phyloP scores from a whole-genome alignment of 495 filamentous ascomycete genomes.

The Hypoxylon trugodes region DNA sequence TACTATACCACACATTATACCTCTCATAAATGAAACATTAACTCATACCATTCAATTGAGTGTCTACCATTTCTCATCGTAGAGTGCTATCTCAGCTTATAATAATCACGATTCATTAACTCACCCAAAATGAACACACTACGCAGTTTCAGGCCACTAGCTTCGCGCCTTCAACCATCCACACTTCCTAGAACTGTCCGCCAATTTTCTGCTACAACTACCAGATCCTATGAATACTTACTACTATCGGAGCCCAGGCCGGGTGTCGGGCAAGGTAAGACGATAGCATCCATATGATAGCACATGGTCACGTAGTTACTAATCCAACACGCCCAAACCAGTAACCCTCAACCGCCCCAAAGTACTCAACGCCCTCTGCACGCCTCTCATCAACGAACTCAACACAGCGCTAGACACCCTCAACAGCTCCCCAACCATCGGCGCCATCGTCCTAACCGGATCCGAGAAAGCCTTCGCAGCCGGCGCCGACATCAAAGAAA shows the following conservation, averaged over 20 bases:
- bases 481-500: slow-evolving; percentile 98
- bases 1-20: background rate
- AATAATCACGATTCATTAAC: slow-evolving; percentile 23
- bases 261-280: slow-evolving; percentile 84
- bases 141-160: slow-evolving; percentile 64
- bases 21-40: background rate
- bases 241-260: slow-evolving; percentile 82
- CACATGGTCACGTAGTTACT: too few species aligned
- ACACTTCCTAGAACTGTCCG: slow-evolving; percentile 60
- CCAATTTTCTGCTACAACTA: slow-evolving; percentile 65
- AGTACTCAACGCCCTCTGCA: slow-evolving; percentile 90
- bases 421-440: slow-evolving; percentile 72
- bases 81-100: background rate
- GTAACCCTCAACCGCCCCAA: slow-evolving; percentile 97
- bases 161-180: slow-evolving; percentile 63
- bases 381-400: slow-evolving; percentile 86
- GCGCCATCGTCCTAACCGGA: slow-evolving; percentile 86
- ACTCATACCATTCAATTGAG: slow-evolving; percentile 6
- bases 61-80: background rate
- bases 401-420: slow-evolving; percentile 80
- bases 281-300: background rate
- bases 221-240: slow-evolving; percentile 78
- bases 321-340: slow-evolving; percentile 45
- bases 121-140: slow-evolving; percentile 61
- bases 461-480: slow-evolving; percentile 90